Evolutionary conservation across 345 rosid species (phyloP), one percentile per base, ranked within the genome.

Genomic region (Hypericum perforatum): DNA sequence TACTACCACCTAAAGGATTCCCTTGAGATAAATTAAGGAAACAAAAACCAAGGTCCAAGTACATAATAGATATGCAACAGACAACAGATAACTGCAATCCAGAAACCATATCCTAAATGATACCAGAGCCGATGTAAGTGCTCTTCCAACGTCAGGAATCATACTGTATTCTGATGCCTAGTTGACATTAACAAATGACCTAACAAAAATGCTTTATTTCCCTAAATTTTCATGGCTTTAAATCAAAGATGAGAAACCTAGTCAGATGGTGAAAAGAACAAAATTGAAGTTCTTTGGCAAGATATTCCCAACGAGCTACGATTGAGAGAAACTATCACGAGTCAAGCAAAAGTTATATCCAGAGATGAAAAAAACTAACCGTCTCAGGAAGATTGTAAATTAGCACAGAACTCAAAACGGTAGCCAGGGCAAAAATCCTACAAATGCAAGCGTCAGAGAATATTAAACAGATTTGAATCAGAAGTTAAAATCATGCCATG

Each of bases 371-470:
- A 61, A 47, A 64, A 76, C 95, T 75, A 69, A 92, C 97, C 64
- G 89, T 89, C 76, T 92, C 97, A 57, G 99, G 95, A 71, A 89
- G 82, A 69, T 89, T 92, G 69, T 89, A 92, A 43, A 89, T 72
- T 58, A 92, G 95, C 59, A 89, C 99, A 62, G 99, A 92, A 65
- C 99, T 92, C 87, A 92, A 56, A 63, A 92, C 89, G 37, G 99
- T 85, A 53, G 99, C 99, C 74, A 92, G 68, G 63, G 97, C 99
- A 72, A 92, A 92, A 61, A 92, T 92, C 79, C 99, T 92, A 81
- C 66, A 79, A 54, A 53, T 54, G 57, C 36, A 67, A 29, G 57
- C 22, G 52, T 56, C 44, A 57, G 37, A 62, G 39, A 10, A 7
- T 14, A 12, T 39, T 36, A 8, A 11, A 50, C 0, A 39, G 8